Conservation (phyloP, 129 eudicot species). For the Dittrichia graveolens region DNA sequence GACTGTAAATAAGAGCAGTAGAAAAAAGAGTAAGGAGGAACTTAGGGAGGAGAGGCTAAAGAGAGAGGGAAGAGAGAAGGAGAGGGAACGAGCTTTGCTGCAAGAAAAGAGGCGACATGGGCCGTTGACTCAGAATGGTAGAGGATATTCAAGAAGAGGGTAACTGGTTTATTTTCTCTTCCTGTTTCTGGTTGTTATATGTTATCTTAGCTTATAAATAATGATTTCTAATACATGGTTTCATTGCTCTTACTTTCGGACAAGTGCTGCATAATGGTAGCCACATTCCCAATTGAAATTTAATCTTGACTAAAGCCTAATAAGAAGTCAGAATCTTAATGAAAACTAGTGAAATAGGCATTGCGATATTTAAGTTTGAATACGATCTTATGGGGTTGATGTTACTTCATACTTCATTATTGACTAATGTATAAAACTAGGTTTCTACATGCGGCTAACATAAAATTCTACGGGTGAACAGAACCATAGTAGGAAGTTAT, state of each 20-base stretch:
- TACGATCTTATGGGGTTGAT: not conserved
- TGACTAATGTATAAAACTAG: too few relatives aligned
- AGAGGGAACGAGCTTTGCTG: slow-evolving; percentile 70
- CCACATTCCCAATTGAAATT: too few relatives aligned
- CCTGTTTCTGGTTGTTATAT: not conserved
- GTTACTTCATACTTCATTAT: not conserved
- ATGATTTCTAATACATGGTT: not conserved
- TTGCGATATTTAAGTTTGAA: too few relatives aligned
- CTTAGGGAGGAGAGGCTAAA: slow-evolving; percentile 89
- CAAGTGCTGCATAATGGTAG: not conserved
- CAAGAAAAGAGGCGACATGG: slow-evolving; percentile 34
- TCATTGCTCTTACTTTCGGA: not conserved
- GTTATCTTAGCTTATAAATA: not conserved
- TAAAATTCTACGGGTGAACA: not conserved
- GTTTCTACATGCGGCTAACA: too few relatives aligned
- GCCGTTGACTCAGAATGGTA: slow-evolving; percentile 24
- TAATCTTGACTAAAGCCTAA: too few relatives aligned
- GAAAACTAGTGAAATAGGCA: too few relatives aligned
- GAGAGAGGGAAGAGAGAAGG: slow-evolving; percentile 83
- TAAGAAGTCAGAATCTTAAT: too few relatives aligned
- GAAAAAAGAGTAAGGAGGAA: slow-evolving; percentile 73
- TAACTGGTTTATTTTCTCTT: slow-evolving; percentile 16
- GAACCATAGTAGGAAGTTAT: not conserved
- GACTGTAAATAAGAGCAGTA: slow-evolving; percentile 26
- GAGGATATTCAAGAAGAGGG: slow-evolving; percentile 50